These are phyloP conservation scores for Leccinum fibrillosum DNA, from an alignment of 768 basidiomycete species.

Conservation along the genomic window DNA sequence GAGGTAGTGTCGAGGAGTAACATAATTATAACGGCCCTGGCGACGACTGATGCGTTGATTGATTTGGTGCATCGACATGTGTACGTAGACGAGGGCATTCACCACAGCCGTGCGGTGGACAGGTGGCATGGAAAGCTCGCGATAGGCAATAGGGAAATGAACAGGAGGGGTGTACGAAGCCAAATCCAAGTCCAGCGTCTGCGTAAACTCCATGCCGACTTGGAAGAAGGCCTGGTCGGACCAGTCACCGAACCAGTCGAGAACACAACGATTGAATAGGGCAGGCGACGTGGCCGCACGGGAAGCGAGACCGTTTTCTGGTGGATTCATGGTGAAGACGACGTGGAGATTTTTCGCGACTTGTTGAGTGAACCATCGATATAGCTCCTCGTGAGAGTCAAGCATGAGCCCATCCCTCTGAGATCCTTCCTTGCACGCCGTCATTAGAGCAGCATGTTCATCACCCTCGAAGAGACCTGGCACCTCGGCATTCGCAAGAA, in stretches of 20 bases:
- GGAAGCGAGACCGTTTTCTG: constrained; percentile 91
- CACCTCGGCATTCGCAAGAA: constrained; percentile 99
- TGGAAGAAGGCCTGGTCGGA: constrained; percentile 98
- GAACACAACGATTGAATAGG: constrained; percentile 96
- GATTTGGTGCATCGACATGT: constrained; percentile 84
- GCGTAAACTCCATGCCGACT: constrained; percentile 96
- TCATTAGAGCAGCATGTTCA: constrained; percentile 96
- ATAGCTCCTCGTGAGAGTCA: constrained; percentile 96
- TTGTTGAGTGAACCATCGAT: constrained; percentile 98
- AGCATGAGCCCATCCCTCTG: constrained; percentile 98
- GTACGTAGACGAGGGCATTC: constrained; percentile 91
- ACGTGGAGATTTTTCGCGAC: constrained; percentile 98
- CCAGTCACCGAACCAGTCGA: constrained; percentile 99
- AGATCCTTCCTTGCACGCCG: constrained; percentile 99
- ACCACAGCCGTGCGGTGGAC: constrained; percentile 86
- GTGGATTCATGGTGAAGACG: constrained; percentile 99
- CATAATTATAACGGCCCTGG: constrained; percentile 95
- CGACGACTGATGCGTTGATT: constrained; percentile 86
- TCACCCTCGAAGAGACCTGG: constrained; percentile 99
- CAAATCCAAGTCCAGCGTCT: constrained; percentile 88
- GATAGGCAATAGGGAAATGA: constrained; percentile 88
- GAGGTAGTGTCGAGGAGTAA: constrained; percentile 95
- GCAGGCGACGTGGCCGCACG: constrained; percentile 97
- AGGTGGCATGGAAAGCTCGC: constrained; percentile 81
- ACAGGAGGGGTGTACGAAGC: constrained; percentile 74